A percentile compares a stretch with the other conserved stretches of the same genome.
Evolutionary conservation across 1,139 yeast species (phyloP).

Genomic region (Blastobotrys apis): DNA sequence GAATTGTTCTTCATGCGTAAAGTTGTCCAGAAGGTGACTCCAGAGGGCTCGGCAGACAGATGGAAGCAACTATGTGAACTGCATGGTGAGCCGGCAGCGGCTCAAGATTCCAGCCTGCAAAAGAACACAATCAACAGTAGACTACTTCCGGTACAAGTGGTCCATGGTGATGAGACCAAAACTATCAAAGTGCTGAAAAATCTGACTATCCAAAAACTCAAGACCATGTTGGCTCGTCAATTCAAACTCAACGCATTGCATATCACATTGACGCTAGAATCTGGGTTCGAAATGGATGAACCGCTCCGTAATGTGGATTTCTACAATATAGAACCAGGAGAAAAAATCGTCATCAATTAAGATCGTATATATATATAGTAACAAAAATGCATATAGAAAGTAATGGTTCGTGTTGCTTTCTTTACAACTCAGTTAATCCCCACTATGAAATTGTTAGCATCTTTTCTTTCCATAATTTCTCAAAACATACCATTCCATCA

Average conservation of each 20-base stretch:
- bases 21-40: conserved; percentile 38
- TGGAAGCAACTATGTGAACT: conserved; percentile 33
- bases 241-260: conserved; percentile 20
- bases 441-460: conserved; percentile 6
- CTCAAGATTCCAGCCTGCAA: conserved; percentile 1
- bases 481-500: conserved; percentile 58
- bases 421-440: conserved; percentile 11
- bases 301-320: conserved; percentile 10
- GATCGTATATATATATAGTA: too few species aligned
- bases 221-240: conserved; percentile 20
- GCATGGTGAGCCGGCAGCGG: conserved; percentile 32
- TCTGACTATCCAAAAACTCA: conserved; percentile 24
- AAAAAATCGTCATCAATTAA: not conserved
- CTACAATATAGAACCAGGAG: conserved; percentile 5
- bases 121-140: conserved; percentile 19
- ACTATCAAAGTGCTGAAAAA: conserved; percentile 21
- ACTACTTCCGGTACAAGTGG: conserved; percentile 19
- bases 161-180: conserved; percentile 15
- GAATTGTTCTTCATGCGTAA: conserved; percentile 63
- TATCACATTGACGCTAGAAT: conserved; percentile 1
- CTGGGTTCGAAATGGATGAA: not conserved
- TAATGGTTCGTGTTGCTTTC: not conserved
- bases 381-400: too few species aligned
- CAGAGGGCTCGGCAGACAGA: conserved; percentile 18
- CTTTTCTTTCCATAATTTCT: not conserved